These are phyloP conservation scores for Penicillium robsamsonii DNA, from an alignment of 495 filamentous ascomycete species.

Conservation along the genomic window DNA sequence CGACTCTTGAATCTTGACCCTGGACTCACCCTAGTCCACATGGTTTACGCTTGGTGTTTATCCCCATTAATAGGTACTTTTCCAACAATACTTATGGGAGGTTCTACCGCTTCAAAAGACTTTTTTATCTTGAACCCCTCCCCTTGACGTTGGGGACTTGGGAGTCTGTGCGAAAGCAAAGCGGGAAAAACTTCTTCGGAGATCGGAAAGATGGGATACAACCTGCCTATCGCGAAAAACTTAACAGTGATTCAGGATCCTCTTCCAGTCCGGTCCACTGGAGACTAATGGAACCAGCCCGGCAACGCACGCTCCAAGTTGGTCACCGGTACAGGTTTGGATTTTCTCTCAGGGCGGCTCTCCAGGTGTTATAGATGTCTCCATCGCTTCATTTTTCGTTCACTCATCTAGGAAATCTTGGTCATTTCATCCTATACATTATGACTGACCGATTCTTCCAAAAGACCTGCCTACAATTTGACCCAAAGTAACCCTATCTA, in stretches of 20 bases:
- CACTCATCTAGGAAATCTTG: neutral
- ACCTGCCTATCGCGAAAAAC: constrained; percentile 1
- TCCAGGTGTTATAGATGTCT: constrained; percentile 7
- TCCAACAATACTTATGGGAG: neutral
- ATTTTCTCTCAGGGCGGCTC: constrained; percentile 3
- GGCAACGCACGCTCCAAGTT: constrained; percentile 20
- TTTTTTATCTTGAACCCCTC: neutral
- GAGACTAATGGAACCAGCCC: constrained; percentile 20
- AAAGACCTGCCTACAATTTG: neutral
- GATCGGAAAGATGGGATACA: constrained; percentile 8
- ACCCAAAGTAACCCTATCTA: neutral
- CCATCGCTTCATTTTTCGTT: constrained; percentile 1
- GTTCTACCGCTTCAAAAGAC: neutral
- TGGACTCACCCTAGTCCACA: neutral
- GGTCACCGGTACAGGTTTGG: constrained; percentile 14
- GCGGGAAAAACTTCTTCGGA: neutral
- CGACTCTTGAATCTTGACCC: constrained; percentile 1
- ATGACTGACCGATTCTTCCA: neutral
- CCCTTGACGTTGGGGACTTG: neutral
- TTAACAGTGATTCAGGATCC: neutral
- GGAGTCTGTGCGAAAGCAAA: constrained; percentile 8
- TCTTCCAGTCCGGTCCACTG: constrained; percentile 17
- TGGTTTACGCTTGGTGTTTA: neutral
- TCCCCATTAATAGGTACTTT: neutral
- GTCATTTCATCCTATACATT: neutral